A percentile compares a stretch with the other conserved stretches of the same genome.
Evolutionary conservation across 495 filamentous ascomycete genomes (phyloP).

Genomic region (Hyaloscypha variabilis): DNA sequence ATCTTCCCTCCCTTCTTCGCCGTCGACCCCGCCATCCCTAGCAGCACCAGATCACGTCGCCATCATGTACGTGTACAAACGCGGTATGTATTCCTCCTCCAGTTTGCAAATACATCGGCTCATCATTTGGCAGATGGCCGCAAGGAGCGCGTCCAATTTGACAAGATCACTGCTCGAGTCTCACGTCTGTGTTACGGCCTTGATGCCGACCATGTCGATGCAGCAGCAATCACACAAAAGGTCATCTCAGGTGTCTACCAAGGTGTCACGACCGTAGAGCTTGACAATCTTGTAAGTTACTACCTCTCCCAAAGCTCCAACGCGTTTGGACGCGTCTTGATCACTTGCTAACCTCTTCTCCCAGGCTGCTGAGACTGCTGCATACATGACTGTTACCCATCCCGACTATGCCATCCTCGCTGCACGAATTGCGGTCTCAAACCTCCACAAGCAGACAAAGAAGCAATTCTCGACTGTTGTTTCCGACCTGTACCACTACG

Average conservation of each 20-base stretch:
- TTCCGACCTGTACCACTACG: slow-evolving; percentile 90
- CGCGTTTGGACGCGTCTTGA: slow-evolving; percentile 14
- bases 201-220: slow-evolving; percentile 94
- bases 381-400: slow-evolving; percentile 99
- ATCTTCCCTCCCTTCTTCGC: slow-evolving; percentile 11
- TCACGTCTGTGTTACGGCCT: slow-evolving; percentile 97
- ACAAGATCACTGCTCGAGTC: slow-evolving; percentile 99
- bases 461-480: slow-evolving; percentile 97
- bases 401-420: slow-evolving; percentile 99
- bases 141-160: slow-evolving; percentile 99
- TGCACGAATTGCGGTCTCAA: slow-evolving; percentile 97
- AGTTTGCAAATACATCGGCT: not conserved
- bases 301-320: not conserved
- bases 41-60: slow-evolving; percentile 21
- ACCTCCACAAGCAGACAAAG: slow-evolving; percentile 99
- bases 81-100: slow-evolving; percentile 47
- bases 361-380: slow-evolving; percentile 96
- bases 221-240: slow-evolving; percentile 97
- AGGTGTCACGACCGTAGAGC: slow-evolving; percentile 91
- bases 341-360: slow-evolving; percentile 18
- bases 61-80: slow-evolving; percentile 62
- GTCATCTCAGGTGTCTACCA: slow-evolving; percentile 99
- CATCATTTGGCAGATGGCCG: slow-evolving; percentile 75
- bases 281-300: slow-evolving; percentile 87
- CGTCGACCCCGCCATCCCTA: slow-evolving; percentile 4